A percentile compares a stretch with the other conserved stretches of the same genome.
These are phyloP conservation scores for Pisolithus albus DNA, from an alignment of 768 basidiomycete genomes.

Conservation along the genomic window DNA sequence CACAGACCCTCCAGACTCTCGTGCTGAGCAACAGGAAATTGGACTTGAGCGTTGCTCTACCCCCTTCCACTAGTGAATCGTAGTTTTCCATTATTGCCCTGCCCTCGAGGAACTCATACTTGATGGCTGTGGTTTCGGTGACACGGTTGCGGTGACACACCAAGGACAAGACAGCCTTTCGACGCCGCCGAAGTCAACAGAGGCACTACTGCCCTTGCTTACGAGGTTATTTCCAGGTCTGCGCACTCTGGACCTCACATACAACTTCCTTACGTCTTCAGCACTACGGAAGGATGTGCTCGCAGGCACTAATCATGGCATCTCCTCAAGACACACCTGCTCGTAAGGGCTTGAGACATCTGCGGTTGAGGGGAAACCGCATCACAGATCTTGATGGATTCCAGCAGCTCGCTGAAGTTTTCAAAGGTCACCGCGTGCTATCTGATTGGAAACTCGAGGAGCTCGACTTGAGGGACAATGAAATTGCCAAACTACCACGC, in stretches of 20 bases:
- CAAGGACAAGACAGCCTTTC: slow-evolving; percentile 25
- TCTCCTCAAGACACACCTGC: slow-evolving; percentile 19
- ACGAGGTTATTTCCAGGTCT: slow-evolving; percentile 65
- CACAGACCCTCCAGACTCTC: slow-evolving; percentile 50
- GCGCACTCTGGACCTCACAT: slow-evolving; percentile 65
- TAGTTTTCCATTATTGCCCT: slow-evolving; percentile 50
- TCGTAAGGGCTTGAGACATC: slow-evolving; percentile 54
- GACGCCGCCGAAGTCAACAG: slow-evolving; percentile 39
- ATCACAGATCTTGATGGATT: slow-evolving; percentile 59
- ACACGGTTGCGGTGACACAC: slow-evolving; percentile 46
- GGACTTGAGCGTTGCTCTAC: slow-evolving; percentile 58
- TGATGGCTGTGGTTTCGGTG: slow-evolving; percentile 65
- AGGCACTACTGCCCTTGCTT: slow-evolving; percentile 53
- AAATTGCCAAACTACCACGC: slow-evolving; percentile 62
- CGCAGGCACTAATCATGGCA: slow-evolving; percentile 44
- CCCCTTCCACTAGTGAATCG: slow-evolving; percentile 27
- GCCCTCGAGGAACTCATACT: slow-evolving; percentile 66
- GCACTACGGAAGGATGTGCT: slow-evolving; percentile 46
- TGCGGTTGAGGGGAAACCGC: slow-evolving; percentile 64
- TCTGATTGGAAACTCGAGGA: slow-evolving; percentile 75
- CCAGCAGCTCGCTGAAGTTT: slow-evolving; percentile 50
- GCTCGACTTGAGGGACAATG: slow-evolving; percentile 76
- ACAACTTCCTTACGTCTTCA: slow-evolving; percentile 56
- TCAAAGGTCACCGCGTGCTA: slow-evolving; percentile 57
- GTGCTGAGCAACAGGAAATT: slow-evolving; percentile 57